These are phyloP conservation scores for Proliferodiscus dingleyae DNA, from an alignment of 2,329 filamentous ascomycete species.

Conservation along the genomic window DNA sequence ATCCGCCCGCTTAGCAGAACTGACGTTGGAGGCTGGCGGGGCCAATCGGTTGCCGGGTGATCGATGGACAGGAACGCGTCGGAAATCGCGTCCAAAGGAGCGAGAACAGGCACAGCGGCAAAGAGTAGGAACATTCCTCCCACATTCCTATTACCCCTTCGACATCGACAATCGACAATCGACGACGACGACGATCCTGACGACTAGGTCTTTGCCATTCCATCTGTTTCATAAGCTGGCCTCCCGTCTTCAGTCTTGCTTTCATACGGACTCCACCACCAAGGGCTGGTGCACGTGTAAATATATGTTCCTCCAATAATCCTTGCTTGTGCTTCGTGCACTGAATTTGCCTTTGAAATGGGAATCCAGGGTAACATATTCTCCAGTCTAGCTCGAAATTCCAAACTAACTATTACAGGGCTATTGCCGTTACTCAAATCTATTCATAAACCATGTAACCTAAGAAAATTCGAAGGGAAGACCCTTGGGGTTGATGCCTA, in stretches of 20 bases:
- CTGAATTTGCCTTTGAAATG: conserved; percentile 20
- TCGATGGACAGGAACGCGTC: conserved; percentile 1
- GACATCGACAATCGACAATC: conserved; percentile 5
- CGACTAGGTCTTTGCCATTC: not conserved
- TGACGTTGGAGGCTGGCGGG: not conserved
- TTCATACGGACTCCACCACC: not conserved
- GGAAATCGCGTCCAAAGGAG: not conserved
- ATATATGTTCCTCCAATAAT: conserved; percentile 17
- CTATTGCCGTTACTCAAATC: conserved; percentile 90
- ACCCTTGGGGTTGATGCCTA: conserved; percentile 95
- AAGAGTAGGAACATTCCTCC: not conserved
- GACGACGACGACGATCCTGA: conserved; percentile 8
- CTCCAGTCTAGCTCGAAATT: not conserved
- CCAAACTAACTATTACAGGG: conserved; percentile 46
- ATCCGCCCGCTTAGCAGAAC: conserved; percentile 1
- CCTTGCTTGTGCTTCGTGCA: conserved; percentile 18
- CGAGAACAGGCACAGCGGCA: not conserved
- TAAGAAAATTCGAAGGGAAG: conserved; percentile 83
- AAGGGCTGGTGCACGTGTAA: conserved; percentile 8
- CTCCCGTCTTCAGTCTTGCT: not conserved
- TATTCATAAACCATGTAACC: conserved; percentile 81
- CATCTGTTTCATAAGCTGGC: not conserved
- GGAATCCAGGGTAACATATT: conserved; percentile 21
- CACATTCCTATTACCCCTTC: conserved; percentile 3
- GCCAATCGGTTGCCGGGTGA: conserved; percentile 11